Conservation (phyloP, 108 stramenopile species). For the Nitzschia palea region DNA sequence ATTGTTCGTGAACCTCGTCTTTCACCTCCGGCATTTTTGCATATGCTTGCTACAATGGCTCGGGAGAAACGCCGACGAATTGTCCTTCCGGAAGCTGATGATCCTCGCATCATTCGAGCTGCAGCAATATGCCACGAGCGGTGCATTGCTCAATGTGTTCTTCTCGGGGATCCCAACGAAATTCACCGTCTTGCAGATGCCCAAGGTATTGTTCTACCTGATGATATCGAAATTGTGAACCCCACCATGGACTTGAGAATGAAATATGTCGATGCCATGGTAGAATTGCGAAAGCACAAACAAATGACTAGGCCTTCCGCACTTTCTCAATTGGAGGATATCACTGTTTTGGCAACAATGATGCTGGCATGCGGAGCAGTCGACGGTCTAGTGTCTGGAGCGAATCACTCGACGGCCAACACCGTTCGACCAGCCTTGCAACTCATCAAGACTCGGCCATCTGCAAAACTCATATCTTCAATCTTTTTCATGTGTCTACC, state of each 20-base stretch:
- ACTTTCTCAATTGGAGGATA: constrained; percentile 30
- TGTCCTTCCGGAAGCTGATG: constrained; percentile 36
- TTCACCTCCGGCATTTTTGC: constrained; percentile 25
- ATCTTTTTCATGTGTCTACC: constrained; percentile 47
- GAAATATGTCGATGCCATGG: constrained; percentile 26
- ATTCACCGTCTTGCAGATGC: constrained; percentile 14
- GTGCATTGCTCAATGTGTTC: constrained; percentile 21
- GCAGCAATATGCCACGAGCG: constrained; percentile 16
- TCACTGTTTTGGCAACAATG: constrained; percentile 38
- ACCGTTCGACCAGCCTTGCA: constrained; percentile 49
- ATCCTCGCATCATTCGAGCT: constrained; percentile 19
- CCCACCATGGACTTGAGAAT: constrained; percentile 17
- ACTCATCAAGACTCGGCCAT: constrained; percentile 31
- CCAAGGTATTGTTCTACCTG: constrained; percentile 9
- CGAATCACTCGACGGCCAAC: constrained; percentile 36
- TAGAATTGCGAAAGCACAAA: constrained; percentile 39
- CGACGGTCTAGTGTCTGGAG: constrained; percentile 49
- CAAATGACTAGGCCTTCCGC: constrained; percentile 24
- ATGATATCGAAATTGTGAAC: constrained; percentile 18
- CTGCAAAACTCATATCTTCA: constrained; percentile 27
- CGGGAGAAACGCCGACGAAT: constrained; percentile 21
- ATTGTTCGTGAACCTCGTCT: constrained; percentile 13
- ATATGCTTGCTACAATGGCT: constrained; percentile 15
- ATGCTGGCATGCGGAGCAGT: constrained; percentile 37
- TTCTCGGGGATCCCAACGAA: constrained; percentile 21